Base-by-base conservation (phyloP, 306 rosid genomes). In the Nissolia schottii region DNA sequence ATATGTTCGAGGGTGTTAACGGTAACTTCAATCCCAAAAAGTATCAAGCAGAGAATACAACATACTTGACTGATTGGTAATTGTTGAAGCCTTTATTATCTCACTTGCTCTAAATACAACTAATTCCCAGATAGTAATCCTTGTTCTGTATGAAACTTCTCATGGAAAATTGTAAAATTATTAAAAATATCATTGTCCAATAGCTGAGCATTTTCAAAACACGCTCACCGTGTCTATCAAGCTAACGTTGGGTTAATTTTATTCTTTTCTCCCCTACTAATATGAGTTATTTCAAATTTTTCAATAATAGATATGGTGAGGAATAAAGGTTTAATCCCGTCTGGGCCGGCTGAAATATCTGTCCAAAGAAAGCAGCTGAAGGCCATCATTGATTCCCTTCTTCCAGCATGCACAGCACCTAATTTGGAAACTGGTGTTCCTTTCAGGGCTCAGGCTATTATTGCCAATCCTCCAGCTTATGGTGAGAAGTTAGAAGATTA, bases 381-480 rank as follows among this genome's bases (percentile, higher is more conserved):
- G 78, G 90, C 80, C 63, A 88, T 94, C 79, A 87, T 87, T 49
- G 91, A 94, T 68, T 91, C 99, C 82, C 88, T 90, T 80, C 99
- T 85, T 79, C 99, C 97, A 32, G 99, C 99, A 35, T 94, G 99
- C 82, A 94, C 96, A 1, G 96, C 84, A 69, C 91, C 99, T 68
- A 96, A 89, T 85, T 60, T 77, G 19, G 97, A 94, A 82, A 91
- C 96, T 24, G 89, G 89, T n/a, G 64, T 45, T 65, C 87, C 96
- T 59, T 94, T 94, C 79, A 85, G 82, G 73, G 96, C 96, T 56
- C 99, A 91, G 80, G 95, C 99, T 71, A 91, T 94, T 78, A 91
- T 94, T 85, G 97, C 97, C 74, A 94, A 94, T 64, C 96, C 96
- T 84, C 96, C 97, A 71, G 96, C 93, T 48, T 94, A 83, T 79